These are phyloP conservation scores for Stagonosporopsis vannaccii DNA, from an alignment of 2,329 filamentous ascomycete species.

Conservation along the genomic window DNA sequence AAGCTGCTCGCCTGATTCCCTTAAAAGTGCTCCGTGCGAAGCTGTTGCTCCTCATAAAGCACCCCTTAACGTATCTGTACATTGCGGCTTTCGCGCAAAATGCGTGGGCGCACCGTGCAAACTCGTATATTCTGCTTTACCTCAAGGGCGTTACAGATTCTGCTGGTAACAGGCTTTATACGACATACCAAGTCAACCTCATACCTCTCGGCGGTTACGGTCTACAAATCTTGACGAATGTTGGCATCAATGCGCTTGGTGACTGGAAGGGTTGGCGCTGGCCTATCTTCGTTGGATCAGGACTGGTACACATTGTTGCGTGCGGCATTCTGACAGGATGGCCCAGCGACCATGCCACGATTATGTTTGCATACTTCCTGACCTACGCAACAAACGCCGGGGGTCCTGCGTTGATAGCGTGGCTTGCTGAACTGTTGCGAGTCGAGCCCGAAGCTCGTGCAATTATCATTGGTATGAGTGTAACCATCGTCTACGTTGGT, in stretches of 20 bases:
- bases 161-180: constrained; percentile 12
- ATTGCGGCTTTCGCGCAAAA: constrained; percentile 19
- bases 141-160: constrained; percentile 15
- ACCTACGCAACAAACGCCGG: constrained; percentile 19
- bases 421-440: constrained; percentile 19
- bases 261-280: constrained; percentile 22
- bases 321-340: constrained; percentile 17
- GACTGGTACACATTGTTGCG: constrained; percentile 4
- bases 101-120: constrained; percentile 22
- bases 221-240: constrained; percentile 11
- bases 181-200: constrained; percentile 22
- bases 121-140: constrained; percentile 21
- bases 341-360: constrained; percentile 4
- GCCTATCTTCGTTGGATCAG: constrained; percentile 18
- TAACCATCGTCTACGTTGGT: constrained; percentile 13
- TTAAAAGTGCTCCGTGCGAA: constrained; percentile 8
- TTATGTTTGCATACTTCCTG: constrained; percentile 23
- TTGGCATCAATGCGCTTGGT: constrained; percentile 19
- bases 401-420: constrained; percentile 16
- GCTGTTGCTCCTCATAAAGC: constrained; percentile 8
- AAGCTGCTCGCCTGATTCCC: constrained; percentile 13
- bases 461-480: constrained; percentile 18
- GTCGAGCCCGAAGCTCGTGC: constrained; percentile 20
- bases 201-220: constrained; percentile 23
- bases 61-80: constrained; percentile 17